Evolutionary conservation across 2,329 filamentous ascomycete species (phyloP).

Genomic region (Ilyonectria robusta): DNA sequence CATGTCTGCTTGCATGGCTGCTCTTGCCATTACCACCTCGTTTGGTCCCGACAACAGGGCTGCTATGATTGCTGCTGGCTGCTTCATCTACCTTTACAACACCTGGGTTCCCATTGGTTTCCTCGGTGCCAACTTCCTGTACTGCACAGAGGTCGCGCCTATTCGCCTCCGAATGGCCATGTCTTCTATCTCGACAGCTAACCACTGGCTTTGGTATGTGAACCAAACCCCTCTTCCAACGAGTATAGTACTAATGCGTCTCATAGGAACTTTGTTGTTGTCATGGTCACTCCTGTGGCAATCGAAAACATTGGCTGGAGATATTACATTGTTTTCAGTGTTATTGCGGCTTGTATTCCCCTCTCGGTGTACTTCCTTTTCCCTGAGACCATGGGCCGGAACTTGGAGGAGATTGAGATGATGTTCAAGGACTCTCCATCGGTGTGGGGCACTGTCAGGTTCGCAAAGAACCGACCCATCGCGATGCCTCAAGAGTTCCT

Average conservation of each 20-base stretch:
- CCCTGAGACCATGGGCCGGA: conserved; percentile 65
- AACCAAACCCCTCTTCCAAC: neutral
- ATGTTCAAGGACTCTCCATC: conserved; percentile 58
- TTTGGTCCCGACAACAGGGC: conserved; percentile 29
- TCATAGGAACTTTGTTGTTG: conserved; percentile 59
- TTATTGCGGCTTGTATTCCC: conserved; percentile 59
- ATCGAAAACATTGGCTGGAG: conserved; percentile 70
- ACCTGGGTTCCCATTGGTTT: conserved; percentile 76
- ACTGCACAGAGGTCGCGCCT: conserved; percentile 66
- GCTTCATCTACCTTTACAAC: conserved; percentile 76
- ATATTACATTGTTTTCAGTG: conserved; percentile 59
- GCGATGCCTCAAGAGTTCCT: conserved; percentile 50
- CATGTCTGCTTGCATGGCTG: conserved; percentile 42
- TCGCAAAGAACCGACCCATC: conserved; percentile 53
- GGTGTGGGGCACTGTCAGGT: conserved; percentile 53
- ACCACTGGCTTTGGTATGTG: conserved; percentile 44
- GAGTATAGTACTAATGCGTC: neutral
- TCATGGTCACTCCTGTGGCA: conserved; percentile 75
- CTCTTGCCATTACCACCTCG: conserved; percentile 39
- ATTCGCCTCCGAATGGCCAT: conserved; percentile 60
- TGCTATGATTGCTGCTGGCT: conserved; percentile 37
- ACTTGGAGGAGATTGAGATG: conserved; percentile 61
- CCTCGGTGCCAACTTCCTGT: conserved; percentile 73
- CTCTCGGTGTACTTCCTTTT: conserved; percentile 54
- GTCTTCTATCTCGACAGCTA: conserved; percentile 65